Conservation (phyloP, 2,329 filamentous ascomycete genomes). For the Phaeosphaeriaceae sp. region DNA sequence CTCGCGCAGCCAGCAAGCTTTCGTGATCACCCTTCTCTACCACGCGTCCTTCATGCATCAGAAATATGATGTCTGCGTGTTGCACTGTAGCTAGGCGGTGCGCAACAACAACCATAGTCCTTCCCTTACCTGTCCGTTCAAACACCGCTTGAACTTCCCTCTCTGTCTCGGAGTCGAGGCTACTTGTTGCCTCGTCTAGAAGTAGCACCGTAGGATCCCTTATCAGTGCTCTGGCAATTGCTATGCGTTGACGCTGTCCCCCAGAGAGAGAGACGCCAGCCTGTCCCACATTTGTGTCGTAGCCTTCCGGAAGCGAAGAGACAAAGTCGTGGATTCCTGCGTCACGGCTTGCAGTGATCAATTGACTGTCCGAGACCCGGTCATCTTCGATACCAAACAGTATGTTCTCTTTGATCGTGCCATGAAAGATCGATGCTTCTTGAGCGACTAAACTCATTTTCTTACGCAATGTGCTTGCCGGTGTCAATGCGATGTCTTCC, state of each 20-base stretch:
- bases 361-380: constrained; percentile 53
- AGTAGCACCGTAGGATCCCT: constrained; percentile 64
- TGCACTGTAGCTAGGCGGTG: constrained; percentile 50
- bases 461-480: constrained; percentile 56
- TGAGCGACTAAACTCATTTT: constrained; percentile 73
- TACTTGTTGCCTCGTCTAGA: constrained; percentile 66
- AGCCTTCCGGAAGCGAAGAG: constrained; percentile 35
- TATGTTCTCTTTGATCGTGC: constrained; percentile 57
- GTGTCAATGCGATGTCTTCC: constrained; percentile 61
- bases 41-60: constrained; percentile 48
- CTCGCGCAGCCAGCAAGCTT: constrained; percentile 16
- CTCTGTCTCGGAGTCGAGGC: constrained; percentile 71
- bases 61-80: constrained; percentile 51
- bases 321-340: constrained; percentile 42
- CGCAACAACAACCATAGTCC: constrained; percentile 53
- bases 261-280: constrained; percentile 70
- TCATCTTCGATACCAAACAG: constrained; percentile 52
- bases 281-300: constrained; percentile 33
- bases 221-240: constrained; percentile 73
- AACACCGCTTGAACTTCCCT: constrained; percentile 72
- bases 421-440: constrained; percentile 55
- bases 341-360: constrained; percentile 60
- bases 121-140: constrained; percentile 57
- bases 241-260: constrained; percentile 79
- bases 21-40: constrained; percentile 44